Conservation (phyloP, 192 early-diverging fungal species). For the Coemansia sp. region DNA sequence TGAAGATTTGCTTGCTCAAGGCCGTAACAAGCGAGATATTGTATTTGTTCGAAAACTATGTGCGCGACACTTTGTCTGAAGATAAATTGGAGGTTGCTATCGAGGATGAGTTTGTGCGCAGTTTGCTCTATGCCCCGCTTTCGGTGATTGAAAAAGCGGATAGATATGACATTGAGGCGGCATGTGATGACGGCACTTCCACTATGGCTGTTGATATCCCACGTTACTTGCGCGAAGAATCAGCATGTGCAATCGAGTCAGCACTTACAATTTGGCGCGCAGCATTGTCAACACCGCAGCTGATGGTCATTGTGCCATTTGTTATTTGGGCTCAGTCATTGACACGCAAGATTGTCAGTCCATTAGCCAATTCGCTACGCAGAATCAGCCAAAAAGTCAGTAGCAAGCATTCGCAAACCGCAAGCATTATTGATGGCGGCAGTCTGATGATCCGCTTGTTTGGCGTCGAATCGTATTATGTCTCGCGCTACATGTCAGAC, state of each 20-base stretch:
- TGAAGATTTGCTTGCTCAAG: background rate
- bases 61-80: background rate
- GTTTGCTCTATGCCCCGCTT: background rate
- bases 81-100: background rate
- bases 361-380: background rate
- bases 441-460: slow-evolving; percentile 71
- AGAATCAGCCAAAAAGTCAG: background rate
- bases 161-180: background rate
- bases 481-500: slow-evolving; percentile 52
- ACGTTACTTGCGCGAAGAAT: background rate
- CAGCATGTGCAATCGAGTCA: background rate
- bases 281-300: slow-evolving; percentile 3
- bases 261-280: background rate
- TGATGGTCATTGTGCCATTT: slow-evolving; percentile 15
- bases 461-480: slow-evolving; percentile 60
- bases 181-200: background rate
- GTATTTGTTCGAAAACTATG: background rate
- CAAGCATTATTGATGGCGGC: slow-evolving; percentile 58
- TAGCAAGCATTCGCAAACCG: slow-evolving; percentile 1
- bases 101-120: background rate
- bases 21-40: background rate
- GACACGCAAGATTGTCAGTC: background rate
- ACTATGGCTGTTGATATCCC: background rate
- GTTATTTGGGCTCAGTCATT: background rate
- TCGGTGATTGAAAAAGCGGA: background rate